Evolutionary conservation across 2,329 filamentous ascomycete species (phyloP), one percentile per base, ranked within the genome.

Genomic region (Gliomastix tumulicola): DNA sequence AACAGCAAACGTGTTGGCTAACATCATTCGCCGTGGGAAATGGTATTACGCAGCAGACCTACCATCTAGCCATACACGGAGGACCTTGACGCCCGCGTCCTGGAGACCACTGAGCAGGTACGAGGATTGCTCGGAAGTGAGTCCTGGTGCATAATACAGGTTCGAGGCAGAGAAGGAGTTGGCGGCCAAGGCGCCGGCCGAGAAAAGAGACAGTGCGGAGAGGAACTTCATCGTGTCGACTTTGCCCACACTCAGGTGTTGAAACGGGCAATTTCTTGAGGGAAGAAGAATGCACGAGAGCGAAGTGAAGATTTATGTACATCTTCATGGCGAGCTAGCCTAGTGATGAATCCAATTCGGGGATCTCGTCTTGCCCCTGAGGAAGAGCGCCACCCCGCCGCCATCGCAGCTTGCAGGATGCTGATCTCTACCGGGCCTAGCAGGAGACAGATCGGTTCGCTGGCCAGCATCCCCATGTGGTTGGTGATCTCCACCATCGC

Each of bases 331-430:
- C 23, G 23, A 27, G 3, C n/a, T 27, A n/a, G n/a, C n/a, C 11
- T 27, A 27, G 23, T 11, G 23, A 27, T 27, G 23, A n/a, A n/a
- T 27, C 11, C n/a, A 27, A 27, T 27, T 27, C 11, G 23, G n/a
- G 23, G 11, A 27, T 11, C 23, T 27, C 11, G 11, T 27, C 11
- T n/a, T 27, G 4, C 23, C 23, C 23, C 23, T 5, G 23, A 27
- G 23, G 23, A 4, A 27, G 11, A 82, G 65, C 9, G 74, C 74
- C 18, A 69, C n/a, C n/a, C n/a, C n/a, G n/a, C n/a, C n/a, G n/a
- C n/a, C n/a, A n/a, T n/a, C n/a, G n/a, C n/a, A n/a, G n/a, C n/a
- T n/a, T n/a, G n/a, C n/a, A n/a, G n/a, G n/a, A n/a, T n/a, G n/a
- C n/a, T n/a, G n/a, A n/a, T n/a, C n/a, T n/a, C n/a, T n/a, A n/a